Evolutionary conservation across 208 protist species (phyloP).

Genomic region (Giardia duodenalis): DNA sequence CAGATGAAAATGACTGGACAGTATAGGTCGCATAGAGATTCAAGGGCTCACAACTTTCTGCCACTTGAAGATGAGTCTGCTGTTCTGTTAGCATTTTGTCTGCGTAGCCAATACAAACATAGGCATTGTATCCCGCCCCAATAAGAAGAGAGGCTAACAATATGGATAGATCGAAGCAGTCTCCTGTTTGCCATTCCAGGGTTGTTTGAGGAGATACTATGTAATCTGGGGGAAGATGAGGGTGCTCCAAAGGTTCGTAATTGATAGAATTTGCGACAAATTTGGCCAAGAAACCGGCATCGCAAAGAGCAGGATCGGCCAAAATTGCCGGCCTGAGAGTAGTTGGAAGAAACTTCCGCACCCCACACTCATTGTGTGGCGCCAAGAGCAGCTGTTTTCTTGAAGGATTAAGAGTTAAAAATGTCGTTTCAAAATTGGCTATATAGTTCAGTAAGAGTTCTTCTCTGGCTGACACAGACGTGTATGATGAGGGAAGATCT

Average conservation of each 20-base stretch:
- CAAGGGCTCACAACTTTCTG: not conserved
- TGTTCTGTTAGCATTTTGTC: not conserved
- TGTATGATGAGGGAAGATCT: constrained; percentile 55
- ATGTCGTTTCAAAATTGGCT: constrained; percentile 56
- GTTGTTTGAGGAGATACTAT: constrained; percentile 63
- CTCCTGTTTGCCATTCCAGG: constrained; percentile 62
- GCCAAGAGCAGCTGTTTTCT: constrained; percentile 58
- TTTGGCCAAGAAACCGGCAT: constrained; percentile 46
- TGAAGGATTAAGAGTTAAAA: constrained; percentile 58
- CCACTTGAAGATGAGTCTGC: not conserved
- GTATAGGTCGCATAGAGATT: not conserved
- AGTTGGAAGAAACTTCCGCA: constrained; percentile 65
- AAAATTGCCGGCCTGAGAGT: constrained; percentile 63
- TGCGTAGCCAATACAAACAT: constrained; percentile 66
- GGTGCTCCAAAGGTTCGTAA: constrained; percentile 59
- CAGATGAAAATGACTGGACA: not conserved
- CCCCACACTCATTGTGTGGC: constrained; percentile 58
- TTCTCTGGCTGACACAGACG: constrained; percentile 53
- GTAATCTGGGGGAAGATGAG: constrained; percentile 52
- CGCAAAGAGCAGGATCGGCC: constrained; percentile 58
- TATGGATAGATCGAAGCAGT: constrained; percentile 63
- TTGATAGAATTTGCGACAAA: constrained; percentile 63
- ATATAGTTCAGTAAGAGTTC: constrained; percentile 52
- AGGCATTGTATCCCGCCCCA: constrained; percentile 66
- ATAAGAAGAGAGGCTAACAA: constrained; percentile 61